Base-by-base conservation (phyloP, 306 rosid genomes). In the Lathyrus oleraceus region DNA sequence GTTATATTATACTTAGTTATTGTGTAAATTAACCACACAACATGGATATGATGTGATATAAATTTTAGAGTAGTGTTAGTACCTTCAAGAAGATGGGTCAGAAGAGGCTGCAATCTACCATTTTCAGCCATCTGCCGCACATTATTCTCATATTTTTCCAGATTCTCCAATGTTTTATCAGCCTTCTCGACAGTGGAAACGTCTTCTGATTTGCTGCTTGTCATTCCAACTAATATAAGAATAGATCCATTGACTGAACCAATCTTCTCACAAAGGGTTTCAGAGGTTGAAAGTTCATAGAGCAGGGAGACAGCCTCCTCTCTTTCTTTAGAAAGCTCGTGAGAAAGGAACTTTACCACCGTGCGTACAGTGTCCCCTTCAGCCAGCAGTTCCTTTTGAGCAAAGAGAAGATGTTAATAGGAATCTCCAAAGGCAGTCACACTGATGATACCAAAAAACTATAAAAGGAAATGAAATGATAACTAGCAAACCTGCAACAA, bases 191-290 rank as follows among this genome's bases (percentile, higher is more conserved):
- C 89, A 5, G 95, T 89, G 68, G 75, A 66, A 69, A 89, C 40
- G 76, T 95, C 86, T 81, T 91, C 96, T 9, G 99, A 91, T 17
- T 89, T 87, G 84, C 99, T 95, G 81, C 88, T 87, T 72, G 96
- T 83, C 97, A 91, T 95, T 78, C 99, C 97, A 71, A 95, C 96
- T 79, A 95, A 79, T 70, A 95, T 89, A 69, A 95, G 96, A 86
- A 91, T 95, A 30, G 96, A 92, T 67, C 99, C 99, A 65, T 85
- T 89, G 74, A 91, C 42, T 71, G 99, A 87, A 77, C 99, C 99
- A 71, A 95, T 85, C 87, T 87, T 89, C 87, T 87, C 97, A 72
- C 95, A 89, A 39, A 95, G 80, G 74, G 81, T 72, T 81, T 85
- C 87, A 3, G 97, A 91, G 79, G 84, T 91, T 71, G 99, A 95